These are phyloP conservation scores for Scutellaria baicalensis DNA, from an alignment of 257 asterid species.

Conservation along the genomic window DNA sequence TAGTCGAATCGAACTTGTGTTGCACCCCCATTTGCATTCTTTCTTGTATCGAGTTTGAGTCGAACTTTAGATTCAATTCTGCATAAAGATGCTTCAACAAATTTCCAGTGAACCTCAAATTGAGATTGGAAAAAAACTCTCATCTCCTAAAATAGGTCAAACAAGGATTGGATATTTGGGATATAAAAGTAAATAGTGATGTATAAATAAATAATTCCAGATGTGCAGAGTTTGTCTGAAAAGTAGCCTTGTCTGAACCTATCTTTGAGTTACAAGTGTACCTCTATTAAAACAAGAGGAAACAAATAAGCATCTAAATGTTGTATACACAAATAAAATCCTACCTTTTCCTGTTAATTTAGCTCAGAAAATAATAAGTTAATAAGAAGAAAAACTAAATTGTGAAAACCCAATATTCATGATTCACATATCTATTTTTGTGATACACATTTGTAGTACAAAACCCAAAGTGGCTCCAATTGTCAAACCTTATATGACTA, in stretches of 20 bases:
- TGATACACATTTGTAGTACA: neutral
- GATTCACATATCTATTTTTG: neutral
- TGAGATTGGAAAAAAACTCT: too few relatives aligned
- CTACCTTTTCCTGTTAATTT: neutral
- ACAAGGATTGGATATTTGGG: too few relatives aligned
- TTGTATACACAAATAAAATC: neutral
- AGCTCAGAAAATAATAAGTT: neutral
- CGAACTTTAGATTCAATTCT: too few relatives aligned
- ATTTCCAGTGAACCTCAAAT: too few relatives aligned
- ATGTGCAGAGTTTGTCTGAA: neutral
- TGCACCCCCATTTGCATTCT: too few relatives aligned
- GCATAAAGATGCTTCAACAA: too few relatives aligned
- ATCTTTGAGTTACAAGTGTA: neutral
- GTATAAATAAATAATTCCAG: too few relatives aligned
- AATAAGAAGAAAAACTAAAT: neutral
- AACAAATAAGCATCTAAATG: neutral
- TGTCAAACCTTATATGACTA: constrained; percentile 11
- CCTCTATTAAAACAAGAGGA: neutral
- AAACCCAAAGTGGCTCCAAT: neutral
- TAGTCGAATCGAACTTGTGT: too few relatives aligned
- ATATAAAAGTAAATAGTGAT: too few relatives aligned
- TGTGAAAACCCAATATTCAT: neutral
- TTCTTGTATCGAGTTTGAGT: too few relatives aligned
- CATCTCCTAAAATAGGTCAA: too few relatives aligned
- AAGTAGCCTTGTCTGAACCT: neutral